A percentile compares a stretch with the other conserved stretches of the same genome.
These are phyloP conservation scores for Spiraea crenata DNA, from an alignment of 331 rosid genomes.

Conservation along the genomic window DNA sequence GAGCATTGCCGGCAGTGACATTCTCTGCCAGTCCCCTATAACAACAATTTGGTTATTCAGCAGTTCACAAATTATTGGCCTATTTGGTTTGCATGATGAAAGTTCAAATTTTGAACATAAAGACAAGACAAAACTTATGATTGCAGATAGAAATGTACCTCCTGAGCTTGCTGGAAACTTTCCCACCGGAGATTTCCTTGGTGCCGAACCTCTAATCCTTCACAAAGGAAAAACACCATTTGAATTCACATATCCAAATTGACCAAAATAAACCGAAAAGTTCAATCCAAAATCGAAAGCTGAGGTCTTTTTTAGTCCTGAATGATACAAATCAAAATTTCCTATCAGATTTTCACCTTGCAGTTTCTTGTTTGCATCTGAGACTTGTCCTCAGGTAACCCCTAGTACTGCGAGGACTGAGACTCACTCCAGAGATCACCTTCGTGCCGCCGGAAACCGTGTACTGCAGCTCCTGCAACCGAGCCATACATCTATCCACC, in stretches of 20 bases:
- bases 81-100: not conserved
- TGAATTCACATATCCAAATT: conserved; percentile 1
- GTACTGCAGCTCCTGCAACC: conserved; percentile 88
- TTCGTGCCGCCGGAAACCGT: conserved; percentile 78
- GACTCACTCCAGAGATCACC: conserved; percentile 75
- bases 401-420: conserved; percentile 93
- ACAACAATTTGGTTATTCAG: not conserved
- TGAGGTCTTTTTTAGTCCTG: not conserved
- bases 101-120: not conserved
- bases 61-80: not conserved
- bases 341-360: conserved; percentile 38
- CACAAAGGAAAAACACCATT: conserved; percentile 14
- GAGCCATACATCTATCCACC: conserved; percentile 91
- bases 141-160: conserved; percentile 37
- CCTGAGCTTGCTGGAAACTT: conserved; percentile 60
- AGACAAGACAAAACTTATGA: not conserved
- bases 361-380: conserved; percentile 83
- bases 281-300: not conserved
- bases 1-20: conserved; percentile 91
- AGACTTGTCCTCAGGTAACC: conserved; percentile 83
- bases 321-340: not conserved
- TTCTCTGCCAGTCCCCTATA: conserved; percentile 67
- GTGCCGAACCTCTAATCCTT: conserved; percentile 53
- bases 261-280: not conserved
- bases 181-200: conserved; percentile 67